Percentiles rank a stretch among this genome's conserved stretches.
phyloP scores from a whole-genome alignment of 192 early-diverging fungal species.

The Entomortierella beljakovae region DNA sequence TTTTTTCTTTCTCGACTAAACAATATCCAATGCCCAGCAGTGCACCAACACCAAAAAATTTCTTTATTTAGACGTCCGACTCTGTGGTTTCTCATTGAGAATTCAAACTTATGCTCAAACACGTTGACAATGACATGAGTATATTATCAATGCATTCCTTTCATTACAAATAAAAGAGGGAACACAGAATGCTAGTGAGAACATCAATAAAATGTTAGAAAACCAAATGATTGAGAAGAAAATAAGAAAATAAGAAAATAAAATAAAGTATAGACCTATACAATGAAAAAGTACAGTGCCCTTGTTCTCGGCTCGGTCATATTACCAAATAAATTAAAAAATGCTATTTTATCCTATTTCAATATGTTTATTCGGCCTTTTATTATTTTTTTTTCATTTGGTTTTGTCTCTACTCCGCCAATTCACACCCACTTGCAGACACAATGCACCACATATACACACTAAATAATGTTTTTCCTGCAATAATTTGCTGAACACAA shows the following conservation, averaged over 20 bases:
- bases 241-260: no score
- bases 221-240: no score
- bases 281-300: neutral
- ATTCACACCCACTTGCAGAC: neutral
- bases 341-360: no score
- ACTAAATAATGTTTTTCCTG: neutral
- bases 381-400: neutral
- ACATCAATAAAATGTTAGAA: no score
- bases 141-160: neutral
- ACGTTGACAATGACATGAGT: neutral
- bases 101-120: no score
- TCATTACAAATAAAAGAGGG: neutral
- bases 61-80: no score
- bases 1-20: neutral
- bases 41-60: no score
- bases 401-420: neutral
- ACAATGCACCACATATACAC: no score
- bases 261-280: no score
- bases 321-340: neutral
- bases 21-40: no score
- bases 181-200: no score
- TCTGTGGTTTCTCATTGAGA: no score
- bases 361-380: neutral
- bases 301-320: neutral
- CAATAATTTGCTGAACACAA: neutral